Percentiles rank a stretch among this genome's conserved stretches.
phyloP scores from a whole-genome alignment of 139 green algal species.

The Picochlorum sp. region DNA sequence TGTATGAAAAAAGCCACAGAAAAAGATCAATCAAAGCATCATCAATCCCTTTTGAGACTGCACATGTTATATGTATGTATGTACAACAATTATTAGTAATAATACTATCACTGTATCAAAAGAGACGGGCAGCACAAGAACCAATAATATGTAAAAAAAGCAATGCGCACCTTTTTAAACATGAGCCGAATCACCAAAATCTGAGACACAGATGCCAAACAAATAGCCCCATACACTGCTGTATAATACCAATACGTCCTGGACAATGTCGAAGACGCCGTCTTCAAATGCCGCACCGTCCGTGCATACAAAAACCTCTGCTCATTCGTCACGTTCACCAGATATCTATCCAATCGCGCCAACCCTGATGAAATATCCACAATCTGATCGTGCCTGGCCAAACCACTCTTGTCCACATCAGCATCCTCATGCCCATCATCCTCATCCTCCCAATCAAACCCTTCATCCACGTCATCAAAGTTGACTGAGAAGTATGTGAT shows the following conservation, averaged over 20 bases:
- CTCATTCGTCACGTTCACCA: constrained; percentile 33
- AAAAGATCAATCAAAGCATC: constrained; percentile 4
- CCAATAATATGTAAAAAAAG: not conserved
- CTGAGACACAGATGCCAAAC: constrained; percentile 23
- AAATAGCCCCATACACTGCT: constrained; percentile 19
- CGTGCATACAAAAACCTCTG: constrained; percentile 29
- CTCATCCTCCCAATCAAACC: constrained; percentile 11
- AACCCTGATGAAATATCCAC: constrained; percentile 19
- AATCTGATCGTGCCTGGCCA: constrained; percentile 28
- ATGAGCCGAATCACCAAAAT: constrained; percentile 5
- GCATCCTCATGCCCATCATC: not conserved
- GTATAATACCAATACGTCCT: constrained; percentile 30
- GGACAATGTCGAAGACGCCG: constrained; percentile 17
- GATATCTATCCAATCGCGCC: constrained; percentile 28
- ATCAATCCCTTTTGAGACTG: constrained; percentile 1
- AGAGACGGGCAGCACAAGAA: not conserved
- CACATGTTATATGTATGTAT: not conserved
- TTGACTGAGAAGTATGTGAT: constrained; percentile 37
- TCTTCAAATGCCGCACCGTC: constrained; percentile 29
- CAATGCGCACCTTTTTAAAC: constrained; percentile 12
- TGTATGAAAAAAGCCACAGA: not conserved
- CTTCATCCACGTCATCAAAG: constrained; percentile 4
- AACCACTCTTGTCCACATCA: not conserved
- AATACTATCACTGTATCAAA: not conserved
- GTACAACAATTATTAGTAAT: not conserved